Percentiles rank a stretch among this genome's conserved stretches.
Conservation (phyloP, 371 early-diverging fungal genomes). For the Thermomucor indicae-seudaticae region DNA sequence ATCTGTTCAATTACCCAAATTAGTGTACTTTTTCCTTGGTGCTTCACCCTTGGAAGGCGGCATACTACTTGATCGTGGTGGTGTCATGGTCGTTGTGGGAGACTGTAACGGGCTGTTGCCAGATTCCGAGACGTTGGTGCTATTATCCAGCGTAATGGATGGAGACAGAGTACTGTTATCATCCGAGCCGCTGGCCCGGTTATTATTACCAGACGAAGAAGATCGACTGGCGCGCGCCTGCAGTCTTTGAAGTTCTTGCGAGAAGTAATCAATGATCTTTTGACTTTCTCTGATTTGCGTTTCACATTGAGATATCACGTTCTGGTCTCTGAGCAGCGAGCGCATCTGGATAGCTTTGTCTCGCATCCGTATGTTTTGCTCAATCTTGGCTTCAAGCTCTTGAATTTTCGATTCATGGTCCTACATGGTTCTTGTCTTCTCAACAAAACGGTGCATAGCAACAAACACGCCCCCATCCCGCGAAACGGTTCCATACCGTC, state of each 20-base stretch:
- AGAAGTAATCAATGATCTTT: constrained; percentile 80
- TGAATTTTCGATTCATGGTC: constrained; percentile 22
- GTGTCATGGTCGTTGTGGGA: neutral
- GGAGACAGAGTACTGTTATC: neutral
- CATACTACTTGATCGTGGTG: constrained; percentile 26
- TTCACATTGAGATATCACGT: constrained; percentile 74
- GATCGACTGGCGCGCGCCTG: constrained; percentile 29
- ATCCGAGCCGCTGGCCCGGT: constrained; percentile 15
- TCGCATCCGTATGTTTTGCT: constrained; percentile 63
- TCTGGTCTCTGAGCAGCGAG: constrained; percentile 60
- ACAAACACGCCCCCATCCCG: neutral
- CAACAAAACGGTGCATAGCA: neutral
- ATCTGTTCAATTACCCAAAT: no score
- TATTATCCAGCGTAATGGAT: constrained; percentile 1
- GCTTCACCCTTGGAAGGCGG: constrained; percentile 2
- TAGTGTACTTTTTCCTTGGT: constrained; percentile 33
- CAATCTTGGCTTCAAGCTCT: constrained; percentile 57
- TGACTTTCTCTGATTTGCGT: constrained; percentile 73
- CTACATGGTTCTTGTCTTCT: constrained; percentile 6
- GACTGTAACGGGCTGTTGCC: constrained; percentile 8
- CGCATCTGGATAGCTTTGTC: constrained; percentile 71
- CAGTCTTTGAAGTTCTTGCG: constrained; percentile 61
- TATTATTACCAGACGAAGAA: no score
- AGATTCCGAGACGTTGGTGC: no score
- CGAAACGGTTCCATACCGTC: neutral